A percentile compares a stretch with the other conserved stretches of the same genome.
Conservation (phyloP, 305 asterid genomes). For the Rubia balearica region DNA sequence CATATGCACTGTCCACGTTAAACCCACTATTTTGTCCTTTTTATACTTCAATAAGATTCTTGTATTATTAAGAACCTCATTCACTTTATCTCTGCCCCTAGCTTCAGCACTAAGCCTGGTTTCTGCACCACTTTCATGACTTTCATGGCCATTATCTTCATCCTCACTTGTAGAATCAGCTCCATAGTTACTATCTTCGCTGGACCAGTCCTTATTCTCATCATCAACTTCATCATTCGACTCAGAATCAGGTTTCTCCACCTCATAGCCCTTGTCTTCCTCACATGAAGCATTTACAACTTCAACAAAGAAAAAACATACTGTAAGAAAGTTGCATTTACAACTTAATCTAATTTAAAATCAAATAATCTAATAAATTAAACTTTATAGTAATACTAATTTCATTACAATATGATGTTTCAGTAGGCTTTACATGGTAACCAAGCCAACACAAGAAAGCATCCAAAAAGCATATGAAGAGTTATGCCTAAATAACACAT, state of each 20-base stretch:
- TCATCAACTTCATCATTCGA: neutral
- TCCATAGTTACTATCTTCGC: neutral
- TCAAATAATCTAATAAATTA: too few species aligned
- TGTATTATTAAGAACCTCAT: neutral
- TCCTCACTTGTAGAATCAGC: neutral
- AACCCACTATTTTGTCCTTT: neutral
- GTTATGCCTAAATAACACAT: too few species aligned
- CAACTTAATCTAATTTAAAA: too few species aligned
- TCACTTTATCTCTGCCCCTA: neutral
- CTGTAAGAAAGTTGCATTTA: too few species aligned
- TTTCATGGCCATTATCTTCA: neutral
- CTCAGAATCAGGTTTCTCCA: too few species aligned
- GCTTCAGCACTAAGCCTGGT: neutral
- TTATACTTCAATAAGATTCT: neutral
- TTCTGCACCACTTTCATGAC: neutral
- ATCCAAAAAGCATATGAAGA: too few species aligned
- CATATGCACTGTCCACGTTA: neutral
- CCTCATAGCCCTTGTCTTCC: neutral
- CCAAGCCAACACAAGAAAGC: too few species aligned
- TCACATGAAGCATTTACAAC: neutral
- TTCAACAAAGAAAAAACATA: neutral
- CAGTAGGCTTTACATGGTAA: too few species aligned
- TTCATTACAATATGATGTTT: too few species aligned
- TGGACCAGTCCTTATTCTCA: neutral
- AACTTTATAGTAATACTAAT: too few species aligned